Evolutionary conservation across 192 early-diverging fungal genomes (phyloP), one percentile per base, ranked within the genome.

Genomic region (Oehlia diaphana): DNA sequence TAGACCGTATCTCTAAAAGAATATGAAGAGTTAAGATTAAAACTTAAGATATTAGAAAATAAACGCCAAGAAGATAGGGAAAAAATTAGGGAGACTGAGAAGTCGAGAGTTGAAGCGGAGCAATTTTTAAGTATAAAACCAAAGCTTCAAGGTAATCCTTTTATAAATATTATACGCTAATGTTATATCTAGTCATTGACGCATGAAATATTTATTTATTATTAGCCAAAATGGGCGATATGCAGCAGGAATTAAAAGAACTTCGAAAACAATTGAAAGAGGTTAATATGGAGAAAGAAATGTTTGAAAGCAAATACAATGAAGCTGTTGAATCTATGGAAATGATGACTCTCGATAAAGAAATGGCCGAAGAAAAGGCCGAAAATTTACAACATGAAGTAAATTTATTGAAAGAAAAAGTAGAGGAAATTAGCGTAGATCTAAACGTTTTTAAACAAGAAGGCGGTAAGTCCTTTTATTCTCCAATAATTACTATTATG

Each of bases 351-450:
- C 80, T 98, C 16, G 97, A 98, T 87, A 94, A 94, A 81, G 96
- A 98, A 83, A 91, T 96, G 88, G 96, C 95, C 0, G 96, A 96
- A 77, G 96, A 97, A 80, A 88, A 88, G 58, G 91, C 91, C 28
- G 96, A 97, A 61, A 85, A 89, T 21, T 72, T 96, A 70, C 88
- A 92, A 76, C 92, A 91, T 35, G 95, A 96, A 79, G 85, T 92
- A 0, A 85, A 85, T 47, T 73, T 87, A 26, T 81, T 96, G 26
- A 93, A 93, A 74, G 95, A 96, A 72, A 93, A 93, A 75, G 83
- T 95, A 9, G 94, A 92, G 63, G 96, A 95, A 80, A 86, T 94
- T 70, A 84, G 82, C 39, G 87, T 93, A 23, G 91, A 92, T 77
- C 72, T 96, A 42, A 90, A 93, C 65, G 86, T 93, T 1, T 79